These are phyloP conservation scores for Barbarea vulgaris DNA, from an alignment of 345 rosid species.

Conservation along the genomic window DNA sequence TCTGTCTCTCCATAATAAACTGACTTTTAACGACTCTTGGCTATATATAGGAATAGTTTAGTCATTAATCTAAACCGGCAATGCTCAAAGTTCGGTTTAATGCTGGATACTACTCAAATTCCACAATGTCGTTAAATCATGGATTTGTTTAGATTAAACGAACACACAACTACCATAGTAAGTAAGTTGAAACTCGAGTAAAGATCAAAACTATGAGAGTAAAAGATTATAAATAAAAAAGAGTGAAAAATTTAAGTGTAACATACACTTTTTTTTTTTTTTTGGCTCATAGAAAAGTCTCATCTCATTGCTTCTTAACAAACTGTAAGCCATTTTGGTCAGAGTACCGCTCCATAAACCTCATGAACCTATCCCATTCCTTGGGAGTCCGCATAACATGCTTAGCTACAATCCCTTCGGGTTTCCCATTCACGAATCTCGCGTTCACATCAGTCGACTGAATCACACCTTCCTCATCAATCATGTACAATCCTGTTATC, in stretches of 20 bases:
- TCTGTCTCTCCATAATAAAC: constrained; percentile 7
- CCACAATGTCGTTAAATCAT: too few species aligned
- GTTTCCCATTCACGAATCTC: constrained; percentile 88
- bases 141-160: neutral
- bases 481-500: constrained; percentile 94
- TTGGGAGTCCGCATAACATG: constrained; percentile 76
- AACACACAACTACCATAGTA: neutral
- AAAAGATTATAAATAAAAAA: constrained; percentile 19
- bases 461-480: constrained; percentile 91
- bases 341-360: constrained; percentile 95
- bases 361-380: constrained; percentile 97
- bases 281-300: constrained; percentile 27
- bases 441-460: constrained; percentile 94
- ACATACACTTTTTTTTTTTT: constrained; percentile 7
- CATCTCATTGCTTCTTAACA: constrained; percentile 62
- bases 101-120: neutral
- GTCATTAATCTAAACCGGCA: neutral
- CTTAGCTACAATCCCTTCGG: constrained; percentile 82
- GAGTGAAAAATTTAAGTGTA: neutral
- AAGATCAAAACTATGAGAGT: constrained; percentile 23
- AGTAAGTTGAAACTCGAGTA: constrained; percentile 6
- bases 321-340: constrained; percentile 83
- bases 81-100: neutral
- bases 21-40: neutral
- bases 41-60: constrained; percentile 8